A percentile compares a stretch with the other conserved stretches of the same genome.
Evolutionary conservation across 2,329 filamentous ascomycete species (phyloP).

Genomic region (Colletotrichum magnum): DNA sequence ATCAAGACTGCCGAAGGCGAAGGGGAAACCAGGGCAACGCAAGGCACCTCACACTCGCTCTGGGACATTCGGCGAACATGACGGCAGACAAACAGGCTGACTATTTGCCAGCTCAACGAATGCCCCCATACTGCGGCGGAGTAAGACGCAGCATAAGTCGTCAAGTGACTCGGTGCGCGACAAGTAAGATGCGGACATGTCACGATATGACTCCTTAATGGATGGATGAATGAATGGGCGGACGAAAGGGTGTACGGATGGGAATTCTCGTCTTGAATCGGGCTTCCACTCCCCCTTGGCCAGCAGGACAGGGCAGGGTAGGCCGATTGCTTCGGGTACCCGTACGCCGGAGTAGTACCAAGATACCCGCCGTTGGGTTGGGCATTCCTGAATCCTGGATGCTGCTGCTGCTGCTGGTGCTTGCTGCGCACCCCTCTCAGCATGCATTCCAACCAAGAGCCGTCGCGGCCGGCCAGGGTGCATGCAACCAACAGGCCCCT

Average conservation of each 20-base stretch:
- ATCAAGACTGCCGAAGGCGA: conserved; percentile 10
- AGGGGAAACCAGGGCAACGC: conserved; percentile 25
- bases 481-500: conserved; percentile 26
- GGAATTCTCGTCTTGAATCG: conserved; percentile 17
- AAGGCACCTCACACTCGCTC: neutral
- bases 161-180: conserved; percentile 36
- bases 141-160: conserved; percentile 24
- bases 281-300: conserved; percentile 28
- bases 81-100: conserved; percentile 33
- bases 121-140: conserved; percentile 36
- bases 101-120: conserved; percentile 36
- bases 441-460: conserved; percentile 31
- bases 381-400: conserved; percentile 12
- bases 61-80: conserved; percentile 11
- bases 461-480: conserved; percentile 26
- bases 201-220: conserved; percentile 38
- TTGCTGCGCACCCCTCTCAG: neutral
- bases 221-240: conserved; percentile 14
- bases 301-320: neutral
- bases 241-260: conserved; percentile 8
- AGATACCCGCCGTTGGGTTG: conserved; percentile 25
- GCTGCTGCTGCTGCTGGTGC: conserved; percentile 8
- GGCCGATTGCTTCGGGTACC: conserved; percentile 19
- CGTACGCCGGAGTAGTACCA: conserved; percentile 17
- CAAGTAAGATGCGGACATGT: conserved; percentile 41